Evolutionary conservation across 2,329 filamentous ascomycete species (phyloP), one percentile per base, ranked within the genome.

Genomic region (Nemania sp.): DNA sequence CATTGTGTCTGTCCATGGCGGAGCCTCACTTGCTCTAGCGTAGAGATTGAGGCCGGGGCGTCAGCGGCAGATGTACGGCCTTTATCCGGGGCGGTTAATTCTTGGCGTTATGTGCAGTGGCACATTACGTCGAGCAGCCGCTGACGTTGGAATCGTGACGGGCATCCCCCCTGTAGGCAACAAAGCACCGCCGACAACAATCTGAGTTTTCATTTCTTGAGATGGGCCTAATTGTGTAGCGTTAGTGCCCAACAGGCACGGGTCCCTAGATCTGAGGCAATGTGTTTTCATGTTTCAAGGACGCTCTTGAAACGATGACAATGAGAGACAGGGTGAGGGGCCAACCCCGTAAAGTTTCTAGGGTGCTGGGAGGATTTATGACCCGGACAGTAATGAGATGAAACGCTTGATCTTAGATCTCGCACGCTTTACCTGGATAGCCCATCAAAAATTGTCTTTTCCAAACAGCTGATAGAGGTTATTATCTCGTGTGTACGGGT

Each of bases 241-340:
- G n/a, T n/a, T n/a, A n/a, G n/a, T n/a, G n/a, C n/a, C n/a, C n/a
- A n/a, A n/a, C n/a, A n/a, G n/a, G n/a, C n/a, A n/a, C n/a, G n/a
- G n/a, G n/a, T n/a, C n/a, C n/a, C n/a, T n/a, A n/a, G n/a, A 12
- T 28, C 26, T 6, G 6, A 28, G 26, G 26, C 12, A 28, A 6
- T 6, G 26, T 14, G 39, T 43, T 17, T 44, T 8, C 37, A 37
- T 42, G 53, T 56, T 52, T 52, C 49, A 52, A 52, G 31, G 7
- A 6, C 3, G 31, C 34, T 39, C 34, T 40, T 56, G 53, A 56
- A 56, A 56, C 53, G 19, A 45, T 20, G 31, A 28, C 26, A 30
- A 43, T 28, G 12, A 33, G 37, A 52, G 39, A 41, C 33, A 43
- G 31, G n/a, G 44, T 42, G 48, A 48, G 48, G 48, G 34, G 40